These are phyloP conservation scores for Typha latifolia DNA, from an alignment of 176 grass and related monocot genomes.

Conservation along the genomic window DNA sequence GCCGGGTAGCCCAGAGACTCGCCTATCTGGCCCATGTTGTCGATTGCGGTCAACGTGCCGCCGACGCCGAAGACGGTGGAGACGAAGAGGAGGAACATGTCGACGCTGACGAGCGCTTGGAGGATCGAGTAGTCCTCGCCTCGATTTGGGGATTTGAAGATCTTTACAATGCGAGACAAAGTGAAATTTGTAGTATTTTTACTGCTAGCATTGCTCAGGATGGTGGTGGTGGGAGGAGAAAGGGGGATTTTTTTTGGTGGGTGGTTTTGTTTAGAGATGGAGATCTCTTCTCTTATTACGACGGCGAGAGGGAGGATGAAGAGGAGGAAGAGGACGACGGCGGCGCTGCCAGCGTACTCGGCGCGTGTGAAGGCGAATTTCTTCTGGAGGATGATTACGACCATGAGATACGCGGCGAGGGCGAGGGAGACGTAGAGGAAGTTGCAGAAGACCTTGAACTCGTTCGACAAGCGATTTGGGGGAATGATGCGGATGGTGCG, in stretches of 20 bases:
- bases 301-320: constrained; percentile 42
- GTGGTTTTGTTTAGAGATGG: constrained; percentile 21
- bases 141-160: constrained; percentile 43
- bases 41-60: constrained; percentile 66
- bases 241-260: neutral
- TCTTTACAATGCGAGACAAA: constrained; percentile 12
- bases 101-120: constrained; percentile 60
- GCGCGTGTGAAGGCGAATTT: constrained; percentile 29
- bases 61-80: constrained; percentile 64
- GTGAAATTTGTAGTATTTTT: neutral
- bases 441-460: constrained; percentile 42
- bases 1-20: constrained; percentile 42
- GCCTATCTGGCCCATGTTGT: constrained; percentile 81
- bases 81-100: constrained; percentile 63
- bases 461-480: neutral
- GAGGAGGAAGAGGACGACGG: constrained; percentile 41
- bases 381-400: constrained; percentile 52
- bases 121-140: constrained; percentile 63
- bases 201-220: constrained; percentile 7
- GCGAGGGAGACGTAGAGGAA: constrained; percentile 77
- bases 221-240: constrained; percentile 8
- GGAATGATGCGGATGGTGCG: constrained; percentile 60
- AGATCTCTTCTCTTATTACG: constrained; percentile 49
- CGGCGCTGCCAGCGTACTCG: constrained; percentile 22
- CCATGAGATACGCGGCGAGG: constrained; percentile 49